Evolutionary conservation across 345 rosid genomes (phyloP).

Genomic region (Eucalyptus shirleyi): DNA sequence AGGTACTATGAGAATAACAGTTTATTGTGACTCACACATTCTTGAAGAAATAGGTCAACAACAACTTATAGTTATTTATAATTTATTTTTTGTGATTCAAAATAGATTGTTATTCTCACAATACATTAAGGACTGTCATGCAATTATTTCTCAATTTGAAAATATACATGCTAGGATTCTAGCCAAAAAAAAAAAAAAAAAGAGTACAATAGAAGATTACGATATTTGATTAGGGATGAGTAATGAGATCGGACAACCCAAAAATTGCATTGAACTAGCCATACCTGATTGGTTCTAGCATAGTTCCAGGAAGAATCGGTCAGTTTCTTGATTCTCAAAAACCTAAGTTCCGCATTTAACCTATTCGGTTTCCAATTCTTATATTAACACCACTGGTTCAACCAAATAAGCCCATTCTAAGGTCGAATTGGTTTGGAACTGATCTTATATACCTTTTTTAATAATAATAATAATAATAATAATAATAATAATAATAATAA

Average conservation of each 20-base stretch:
- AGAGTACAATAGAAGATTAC: not conserved
- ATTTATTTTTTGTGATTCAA: too few relatives aligned
- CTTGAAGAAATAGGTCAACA: too few relatives aligned
- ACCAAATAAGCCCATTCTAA: not conserved
- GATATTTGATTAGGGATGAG: not conserved
- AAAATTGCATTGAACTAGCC: not conserved
- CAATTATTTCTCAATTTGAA: not conserved
- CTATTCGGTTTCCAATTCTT: not conserved
- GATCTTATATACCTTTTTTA: not conserved
- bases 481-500: not conserved
- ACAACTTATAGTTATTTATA: too few relatives aligned
- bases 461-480: not conserved
- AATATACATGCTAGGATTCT: not conserved
- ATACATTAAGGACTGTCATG: too few relatives aligned
- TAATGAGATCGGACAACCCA: not conserved
- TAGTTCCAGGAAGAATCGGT: not conserved
- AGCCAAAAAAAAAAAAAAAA: not conserved
- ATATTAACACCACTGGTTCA: not conserved
- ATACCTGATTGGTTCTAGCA: not conserved
- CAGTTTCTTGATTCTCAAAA: not conserved
- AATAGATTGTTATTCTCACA: too few relatives aligned
- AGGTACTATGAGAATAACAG: too few relatives aligned
- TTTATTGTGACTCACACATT: too few relatives aligned
- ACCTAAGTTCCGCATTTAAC: not conserved
- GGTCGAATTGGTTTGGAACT: not conserved